Evolutionary conservation across 305 asterid species (phyloP), one percentile per base, ranked within the genome.

Genomic region (Fraxinus xanthoxyloides): DNA sequence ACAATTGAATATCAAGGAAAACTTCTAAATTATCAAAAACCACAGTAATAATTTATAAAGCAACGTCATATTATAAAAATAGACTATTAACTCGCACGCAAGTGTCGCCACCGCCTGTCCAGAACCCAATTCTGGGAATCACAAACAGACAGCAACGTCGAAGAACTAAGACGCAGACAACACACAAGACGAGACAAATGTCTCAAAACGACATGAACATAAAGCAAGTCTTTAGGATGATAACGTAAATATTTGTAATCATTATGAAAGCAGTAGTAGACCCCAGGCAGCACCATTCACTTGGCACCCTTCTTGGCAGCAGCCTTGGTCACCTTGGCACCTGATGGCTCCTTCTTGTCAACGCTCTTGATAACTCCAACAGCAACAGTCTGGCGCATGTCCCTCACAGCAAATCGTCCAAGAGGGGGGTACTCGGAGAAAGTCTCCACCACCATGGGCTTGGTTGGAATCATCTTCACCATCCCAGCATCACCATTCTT

Each of bases 371-470:
- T 79, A 6, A 83, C 85, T 12, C 82, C 82, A 73, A 79, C 82
- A 75, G 80, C 84, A 26, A 81, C 84, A 1, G 77, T 77, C 77
- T 82, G 84, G 35, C 77, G 84, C 84, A 82, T 82, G 74, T 82
- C 84, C 38, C 85, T 79, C 15, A 83, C 85, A 36, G 85, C 85
- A 40, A 83, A 78, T 7, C 85, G 79, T 4, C 85, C 85, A 56
- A 83, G 51, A 4, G 85, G 85, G 17, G 85, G 85, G 77, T 83
- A 83, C 82, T 78, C 82, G 0, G 85, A 21, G 38, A 83, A 83
- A 5, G 85, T 83, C 38, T 79, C 82, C 61, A 83, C 85, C 56
- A 83, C 85, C 85, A 83, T 83, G 6, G 80, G 85, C 82, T 83
- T 79, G 76, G 85, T 83, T 1, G 85, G 82, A 73, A 83, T 73